phyloP scores from a whole-genome alignment of 1,284 basidiomycete genomes.

The Phylloboletellus chloephorus region DNA sequence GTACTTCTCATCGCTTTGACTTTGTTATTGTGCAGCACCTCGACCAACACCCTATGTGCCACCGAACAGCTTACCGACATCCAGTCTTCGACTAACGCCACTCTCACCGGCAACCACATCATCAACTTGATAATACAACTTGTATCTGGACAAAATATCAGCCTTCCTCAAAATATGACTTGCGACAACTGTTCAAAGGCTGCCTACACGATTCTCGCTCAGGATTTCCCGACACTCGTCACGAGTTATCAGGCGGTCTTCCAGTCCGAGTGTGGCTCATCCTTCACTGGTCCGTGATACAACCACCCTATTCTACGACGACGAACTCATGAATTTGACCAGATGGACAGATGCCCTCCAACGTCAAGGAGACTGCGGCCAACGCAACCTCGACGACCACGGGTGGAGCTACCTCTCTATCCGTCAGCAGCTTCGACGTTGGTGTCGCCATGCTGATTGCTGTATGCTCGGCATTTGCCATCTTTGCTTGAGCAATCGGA shows the following conservation, averaged over 20 bases:
- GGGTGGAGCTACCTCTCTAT: constrained; percentile 27
- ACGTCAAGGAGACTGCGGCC: constrained; percentile 34
- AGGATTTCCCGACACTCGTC: constrained; percentile 30
- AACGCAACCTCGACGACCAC: constrained; percentile 27
- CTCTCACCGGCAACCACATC: constrained; percentile 19
- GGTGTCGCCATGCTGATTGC: constrained; percentile 29
- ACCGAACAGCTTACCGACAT: constrained; percentile 46
- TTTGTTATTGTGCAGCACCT: constrained; percentile 28
- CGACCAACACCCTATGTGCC: constrained; percentile 44
- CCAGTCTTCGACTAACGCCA: constrained; percentile 30
- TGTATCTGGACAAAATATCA: constrained; percentile 7
- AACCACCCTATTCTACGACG: background rate
- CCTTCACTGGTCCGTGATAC: constrained; percentile 38
- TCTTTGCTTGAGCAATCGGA: constrained; percentile 32
- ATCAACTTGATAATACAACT: constrained; percentile 13
- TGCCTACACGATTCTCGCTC: constrained; percentile 34
- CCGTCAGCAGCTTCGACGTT: constrained; percentile 17
- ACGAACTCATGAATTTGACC: constrained; percentile 8
- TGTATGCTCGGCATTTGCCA: constrained; percentile 31
- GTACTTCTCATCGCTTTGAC: background rate
- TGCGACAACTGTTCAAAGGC: constrained; percentile 47
- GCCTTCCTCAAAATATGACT: constrained; percentile 32
- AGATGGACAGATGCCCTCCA: constrained; percentile 39
- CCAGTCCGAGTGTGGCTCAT: constrained; percentile 37
- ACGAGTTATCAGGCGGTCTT: constrained; percentile 13